These are phyloP conservation scores for Postia placenta DNA, from an alignment of 768 basidiomycete genomes.

Conservation along the genomic window DNA sequence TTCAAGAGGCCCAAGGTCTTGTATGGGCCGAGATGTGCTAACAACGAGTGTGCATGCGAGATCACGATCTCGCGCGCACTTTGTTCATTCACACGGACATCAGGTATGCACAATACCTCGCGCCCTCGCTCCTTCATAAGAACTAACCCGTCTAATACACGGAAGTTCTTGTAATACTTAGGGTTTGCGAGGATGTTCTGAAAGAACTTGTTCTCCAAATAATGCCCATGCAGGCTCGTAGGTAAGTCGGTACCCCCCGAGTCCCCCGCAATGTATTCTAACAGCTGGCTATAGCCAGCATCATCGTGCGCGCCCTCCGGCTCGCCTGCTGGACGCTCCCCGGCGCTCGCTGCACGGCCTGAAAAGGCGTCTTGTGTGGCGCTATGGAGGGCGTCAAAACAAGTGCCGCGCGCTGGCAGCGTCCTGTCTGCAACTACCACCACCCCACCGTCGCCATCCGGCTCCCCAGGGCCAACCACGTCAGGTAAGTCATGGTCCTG, in stretches of 20 bases:
- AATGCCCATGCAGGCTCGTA: conserved; percentile 11
- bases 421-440: neutral
- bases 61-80: conserved; percentile 27
- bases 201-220: conserved; percentile 27
- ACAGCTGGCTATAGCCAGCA: neutral
- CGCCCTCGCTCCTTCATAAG: conserved; percentile 8
- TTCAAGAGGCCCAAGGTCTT: conserved; percentile 29
- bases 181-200: conserved; percentile 18
- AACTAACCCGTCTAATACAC: conserved; percentile 14
- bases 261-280: neutral
- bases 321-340: neutral
- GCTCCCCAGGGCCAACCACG: neutral
- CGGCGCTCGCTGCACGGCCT: neutral
- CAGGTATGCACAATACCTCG: conserved; percentile 24
- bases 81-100: conserved; percentile 14
- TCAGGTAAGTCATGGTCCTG: neutral
- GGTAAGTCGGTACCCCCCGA: conserved; percentile 7
- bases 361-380: neutral
- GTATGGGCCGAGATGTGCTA: conserved; percentile 30
- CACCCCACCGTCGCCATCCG: neutral
- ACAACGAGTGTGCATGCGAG: conserved; percentile 28
- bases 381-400: neutral
- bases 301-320: neutral
- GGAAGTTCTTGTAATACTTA: conserved; percentile 22
- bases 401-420: neutral